Conservation (phyloP, 2,329 filamentous ascomycete species). For the Ophiosphaerella herpotricha region DNA sequence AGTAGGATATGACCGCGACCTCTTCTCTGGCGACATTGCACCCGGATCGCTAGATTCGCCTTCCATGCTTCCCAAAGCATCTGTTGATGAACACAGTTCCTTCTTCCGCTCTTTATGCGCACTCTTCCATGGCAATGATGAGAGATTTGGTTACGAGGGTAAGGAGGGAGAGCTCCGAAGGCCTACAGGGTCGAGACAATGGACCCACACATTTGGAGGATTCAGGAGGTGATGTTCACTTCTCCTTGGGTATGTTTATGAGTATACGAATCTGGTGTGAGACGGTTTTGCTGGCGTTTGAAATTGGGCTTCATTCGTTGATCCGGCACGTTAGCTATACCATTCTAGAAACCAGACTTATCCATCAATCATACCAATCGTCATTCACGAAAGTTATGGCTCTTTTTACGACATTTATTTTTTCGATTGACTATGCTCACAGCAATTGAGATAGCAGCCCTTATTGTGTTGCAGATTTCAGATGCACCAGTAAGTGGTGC, state of each 20-base stretch:
- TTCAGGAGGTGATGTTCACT: slow-evolving; percentile 11
- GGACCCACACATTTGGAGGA: slow-evolving; percentile 24
- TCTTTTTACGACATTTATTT: background rate
- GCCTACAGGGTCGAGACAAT: slow-evolving; percentile 39
- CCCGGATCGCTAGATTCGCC: slow-evolving; percentile 42
- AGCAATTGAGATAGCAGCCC: no score
- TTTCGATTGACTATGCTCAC: no score
- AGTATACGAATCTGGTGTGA: background rate
- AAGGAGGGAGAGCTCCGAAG: slow-evolving; percentile 40
- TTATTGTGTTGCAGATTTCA: no score
- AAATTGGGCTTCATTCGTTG: background rate
- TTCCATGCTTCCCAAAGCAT: slow-evolving; percentile 35
- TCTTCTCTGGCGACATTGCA: slow-evolving; percentile 40
- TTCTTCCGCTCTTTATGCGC: slow-evolving; percentile 29
- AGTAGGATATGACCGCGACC: slow-evolving; percentile 29
- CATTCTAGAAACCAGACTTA: background rate
- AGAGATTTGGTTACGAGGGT: slow-evolving; percentile 39
- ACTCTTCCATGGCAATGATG: slow-evolving; percentile 25
- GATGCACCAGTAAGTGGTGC: no score
- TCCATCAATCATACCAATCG: background rate
- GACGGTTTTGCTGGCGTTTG: background rate
- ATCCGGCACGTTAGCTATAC: background rate
- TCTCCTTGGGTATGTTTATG: background rate
- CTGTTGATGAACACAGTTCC: slow-evolving; percentile 12
- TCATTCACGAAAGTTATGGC: background rate